A percentile compares a stretch with the other conserved stretches of the same genome.
Evolutionary conservation across 345 rosid genomes (phyloP).

Genomic region (Eucalyptus viminalis): DNA sequence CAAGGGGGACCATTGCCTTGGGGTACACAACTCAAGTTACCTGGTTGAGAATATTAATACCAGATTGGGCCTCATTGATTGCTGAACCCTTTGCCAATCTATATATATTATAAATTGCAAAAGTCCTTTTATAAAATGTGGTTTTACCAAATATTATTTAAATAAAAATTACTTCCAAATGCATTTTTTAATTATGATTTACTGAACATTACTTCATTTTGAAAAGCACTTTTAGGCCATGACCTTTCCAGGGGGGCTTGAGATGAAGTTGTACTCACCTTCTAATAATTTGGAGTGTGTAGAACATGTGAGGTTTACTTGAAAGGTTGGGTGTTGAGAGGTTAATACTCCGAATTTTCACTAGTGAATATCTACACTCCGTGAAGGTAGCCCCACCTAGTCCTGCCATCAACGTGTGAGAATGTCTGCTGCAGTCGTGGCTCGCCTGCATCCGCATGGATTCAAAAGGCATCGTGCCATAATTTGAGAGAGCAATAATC

Average conservation of each 20-base stretch:
- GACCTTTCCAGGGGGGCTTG: background rate
- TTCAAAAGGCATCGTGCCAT: background rate
- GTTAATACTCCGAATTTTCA: background rate
- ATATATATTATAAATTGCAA: background rate
- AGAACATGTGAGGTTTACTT: background rate
- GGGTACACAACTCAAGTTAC: background rate
- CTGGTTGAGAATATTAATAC: rapidly evolving
- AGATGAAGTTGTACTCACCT: background rate
- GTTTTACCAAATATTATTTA: background rate
- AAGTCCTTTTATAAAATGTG: background rate
- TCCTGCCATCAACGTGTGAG: background rate
- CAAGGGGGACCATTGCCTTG: background rate
- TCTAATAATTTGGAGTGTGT: background rate
- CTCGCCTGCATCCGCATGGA: background rate
- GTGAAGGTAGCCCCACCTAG: background rate
- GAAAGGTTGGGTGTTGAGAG: background rate
- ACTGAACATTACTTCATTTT: background rate
- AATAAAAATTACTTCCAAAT: background rate
- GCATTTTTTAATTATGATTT: background rate
- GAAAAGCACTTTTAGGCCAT: background rate
- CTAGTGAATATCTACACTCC: background rate
- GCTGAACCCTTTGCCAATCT: background rate
- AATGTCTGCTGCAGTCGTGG: background rate
- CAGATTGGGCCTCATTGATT: rapidly evolving
- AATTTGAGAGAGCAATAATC: background rate